Evolutionary conservation across 345 rosid species (phyloP).

Genomic region (Kernera saxatilis): DNA sequence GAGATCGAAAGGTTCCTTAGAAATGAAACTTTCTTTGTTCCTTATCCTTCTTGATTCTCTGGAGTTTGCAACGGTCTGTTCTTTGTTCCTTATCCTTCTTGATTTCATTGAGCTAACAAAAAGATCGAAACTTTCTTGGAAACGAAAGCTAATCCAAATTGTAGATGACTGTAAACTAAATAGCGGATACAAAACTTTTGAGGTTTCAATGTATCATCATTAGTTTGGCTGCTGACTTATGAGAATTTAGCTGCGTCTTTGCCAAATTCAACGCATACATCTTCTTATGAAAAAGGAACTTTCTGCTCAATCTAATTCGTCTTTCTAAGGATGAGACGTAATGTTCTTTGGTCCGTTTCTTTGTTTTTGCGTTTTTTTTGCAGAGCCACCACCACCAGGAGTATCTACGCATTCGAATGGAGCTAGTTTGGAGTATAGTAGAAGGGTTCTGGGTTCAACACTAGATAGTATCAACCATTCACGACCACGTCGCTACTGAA

Average conservation of each 20-base stretch:
- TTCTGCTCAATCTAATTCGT: not conserved
- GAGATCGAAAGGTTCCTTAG: not conserved
- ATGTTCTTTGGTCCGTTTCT: not conserved
- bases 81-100: no score
- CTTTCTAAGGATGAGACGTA: not conserved
- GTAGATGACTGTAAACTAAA: no score
- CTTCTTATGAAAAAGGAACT: not conserved
- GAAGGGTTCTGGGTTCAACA: slow-evolving; percentile 55
- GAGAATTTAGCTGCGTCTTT: not conserved
- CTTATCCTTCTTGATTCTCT: no score
- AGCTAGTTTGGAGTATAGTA: slow-evolving; percentile 50
- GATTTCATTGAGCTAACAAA: no score
- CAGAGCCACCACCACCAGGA: slow-evolving; percentile 56
- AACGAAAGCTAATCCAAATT: no score
- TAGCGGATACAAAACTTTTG: not conserved
- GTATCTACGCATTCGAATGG: slow-evolving; percentile 46
- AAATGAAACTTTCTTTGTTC: no score
- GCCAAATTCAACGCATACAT: not conserved
- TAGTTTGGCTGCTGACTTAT: no score
- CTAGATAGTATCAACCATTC: slow-evolving; percentile 47
- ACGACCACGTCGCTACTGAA: slow-evolving; percentile 52
- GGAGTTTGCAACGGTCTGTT: no score
- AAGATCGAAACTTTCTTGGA: not conserved
- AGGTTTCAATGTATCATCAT: not conserved
- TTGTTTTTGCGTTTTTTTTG: not conserved